These are phyloP conservation scores for Retiboletus flavoniger DNA, from an alignment of 1,284 basidiomycete genomes.

Conservation along the genomic window DNA sequence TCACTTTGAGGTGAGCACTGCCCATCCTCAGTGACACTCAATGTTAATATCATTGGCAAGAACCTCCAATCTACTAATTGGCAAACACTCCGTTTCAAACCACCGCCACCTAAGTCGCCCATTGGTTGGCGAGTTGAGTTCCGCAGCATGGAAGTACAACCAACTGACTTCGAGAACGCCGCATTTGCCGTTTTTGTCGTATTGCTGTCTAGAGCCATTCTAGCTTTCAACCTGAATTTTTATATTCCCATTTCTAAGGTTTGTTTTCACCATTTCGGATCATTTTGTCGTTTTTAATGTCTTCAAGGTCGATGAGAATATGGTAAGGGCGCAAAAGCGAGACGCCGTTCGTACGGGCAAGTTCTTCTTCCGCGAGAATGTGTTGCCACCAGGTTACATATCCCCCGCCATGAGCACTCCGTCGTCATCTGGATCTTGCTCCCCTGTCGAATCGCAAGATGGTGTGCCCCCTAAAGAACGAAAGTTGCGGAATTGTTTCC, in stretches of 20 bases:
- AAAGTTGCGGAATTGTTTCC: conserved; percentile 70
- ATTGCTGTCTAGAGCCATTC: conserved; percentile 89
- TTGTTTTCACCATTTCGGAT: conserved; percentile 16
- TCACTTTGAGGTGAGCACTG: conserved; percentile 82
- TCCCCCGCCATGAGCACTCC: conserved; percentile 40
- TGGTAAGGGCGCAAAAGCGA: conserved; percentile 85
- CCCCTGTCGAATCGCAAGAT: conserved; percentile 42
- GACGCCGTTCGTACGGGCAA: conserved; percentile 73
- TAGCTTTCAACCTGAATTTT: conserved; percentile 89
- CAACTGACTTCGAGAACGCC: conserved; percentile 99
- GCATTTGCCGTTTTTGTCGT: conserved; percentile 95
- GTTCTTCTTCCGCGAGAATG: conserved; percentile 90
- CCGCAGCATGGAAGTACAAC: conserved; percentile 97
- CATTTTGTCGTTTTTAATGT: not conserved
- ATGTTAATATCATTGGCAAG: conserved; percentile 39
- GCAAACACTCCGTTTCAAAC: conserved; percentile 99
- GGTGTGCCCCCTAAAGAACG: conserved; percentile 52
- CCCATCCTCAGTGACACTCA: not conserved
- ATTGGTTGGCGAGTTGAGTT: conserved; percentile 99
- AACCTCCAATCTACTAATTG: conserved; percentile 99
- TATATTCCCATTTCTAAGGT: conserved; percentile 98
- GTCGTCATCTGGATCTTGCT: conserved; percentile 52
- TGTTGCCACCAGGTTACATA: conserved; percentile 63
- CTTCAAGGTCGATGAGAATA: conserved; percentile 92
- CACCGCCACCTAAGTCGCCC: conserved; percentile 85